Evolutionary conservation across 1,284 basidiomycete species (phyloP), one percentile per base, ranked within the genome.

Genomic region (Lignosus rhinocerotis): DNA sequence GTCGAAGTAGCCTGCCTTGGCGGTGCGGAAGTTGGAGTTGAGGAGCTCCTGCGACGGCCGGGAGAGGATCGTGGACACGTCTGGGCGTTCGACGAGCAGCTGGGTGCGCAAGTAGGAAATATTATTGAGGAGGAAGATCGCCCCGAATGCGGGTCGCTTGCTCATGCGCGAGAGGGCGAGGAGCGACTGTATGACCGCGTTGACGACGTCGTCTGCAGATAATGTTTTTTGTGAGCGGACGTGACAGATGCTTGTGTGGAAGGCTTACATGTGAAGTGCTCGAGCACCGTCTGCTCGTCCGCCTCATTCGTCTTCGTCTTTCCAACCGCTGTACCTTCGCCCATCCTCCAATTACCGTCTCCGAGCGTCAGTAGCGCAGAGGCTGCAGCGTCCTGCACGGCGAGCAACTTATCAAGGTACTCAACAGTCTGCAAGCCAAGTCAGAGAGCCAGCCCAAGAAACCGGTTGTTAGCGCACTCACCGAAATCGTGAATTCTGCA

Each of bases 281-380:
- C 87, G 19, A 92, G 73, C 11, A 92, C 77, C 9, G 81, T 75
- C 31, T 72, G 74, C 63, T 88, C 86, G 57, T 84, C 83, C 17
- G 79, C 77, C 45, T 84, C 84, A 6, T 76, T 75, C 1, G 73
- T 63, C 59, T 82, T 83, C 3, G 72, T 61, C 64, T 83, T 85
- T 4, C 80, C 82, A 2, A 87, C 82, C 63, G 81, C 80, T 31
- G 87, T 78, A 2, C 90, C 90, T 61, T 91, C 89, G 4, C 91
- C 90, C 90, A 93, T 92, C 72, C 84, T 90, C 90, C 91, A 93
- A 64, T 93, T 93, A 3, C 90, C 90, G 60, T 93, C 90, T 0
- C 90, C 90, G 1, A 93, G 79, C 1, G 83, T 81, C 44, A 84
- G 69, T 38, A 93, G 74, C 0, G 86, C 84, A 2, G 87, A 76